Evolutionary conservation across 805 yeast genomes (phyloP), one percentile per base, ranked within the genome.

Genomic region (Suhomyces tanzawaensis): DNA sequence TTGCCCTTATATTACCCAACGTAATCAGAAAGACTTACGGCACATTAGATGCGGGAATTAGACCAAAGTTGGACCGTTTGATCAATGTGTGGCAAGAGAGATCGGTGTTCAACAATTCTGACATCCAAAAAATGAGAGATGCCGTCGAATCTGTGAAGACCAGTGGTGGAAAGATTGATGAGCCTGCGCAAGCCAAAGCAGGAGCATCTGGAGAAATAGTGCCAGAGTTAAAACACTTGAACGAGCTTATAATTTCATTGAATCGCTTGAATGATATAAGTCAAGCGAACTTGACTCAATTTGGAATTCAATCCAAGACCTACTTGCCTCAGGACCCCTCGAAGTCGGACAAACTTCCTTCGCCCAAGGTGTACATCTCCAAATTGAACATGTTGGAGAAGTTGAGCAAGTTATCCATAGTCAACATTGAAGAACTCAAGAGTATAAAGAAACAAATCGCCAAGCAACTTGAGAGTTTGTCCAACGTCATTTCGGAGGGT

Each of bases 61-160:
- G 70, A 42, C 72, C 71, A 8, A 77, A 73, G 44, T 67, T 77
- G 15, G 65, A 60, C 22, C 66, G 82, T 36, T 67, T 79, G 18
- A 60, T 81, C 4, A 68, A 63, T 33, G 81, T 81, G 11, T 78
- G 86, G 83, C 67, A 64, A 36, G 77, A 79, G 29, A 57, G 87
- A 35, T 52, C 52, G 12, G 71, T 81, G 1, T 79, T 75, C 43
- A 34, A 38, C 5, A 34, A 41, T 1, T 39, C 37, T 5, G 64
- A 63, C 23, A 65, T 68, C 33, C 38, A 40, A 4, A 39, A 46
- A 28, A 55, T 66, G 60, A 55, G 45, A 25, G 44, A 42, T 8
- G 64, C 61, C 1, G 29, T 64, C 5, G 49, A 45, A 11, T 33
- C 37, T 28, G 51, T 55, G 32, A 53, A 49, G 18, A 7, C 32